phyloP scores from a whole-genome alignment of 495 filamentous ascomycete genomes.

The Aspergillus sparsus region DNA sequence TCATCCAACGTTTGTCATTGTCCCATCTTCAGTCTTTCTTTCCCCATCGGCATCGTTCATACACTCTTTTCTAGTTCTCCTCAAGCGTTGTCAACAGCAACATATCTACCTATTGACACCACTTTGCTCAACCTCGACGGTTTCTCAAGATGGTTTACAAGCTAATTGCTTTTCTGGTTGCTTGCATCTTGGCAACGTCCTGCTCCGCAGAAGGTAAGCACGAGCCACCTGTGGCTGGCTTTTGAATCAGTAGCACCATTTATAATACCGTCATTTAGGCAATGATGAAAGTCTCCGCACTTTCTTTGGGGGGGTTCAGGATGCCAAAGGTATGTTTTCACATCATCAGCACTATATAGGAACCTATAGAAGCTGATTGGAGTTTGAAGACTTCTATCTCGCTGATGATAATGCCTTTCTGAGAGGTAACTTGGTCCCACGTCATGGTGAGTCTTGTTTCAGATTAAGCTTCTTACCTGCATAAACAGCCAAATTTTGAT shows the following conservation, averaged over 20 bases:
- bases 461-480: no score
- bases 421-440: conserved; percentile 9
- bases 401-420: conserved; percentile 8
- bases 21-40: conserved; percentile 5
- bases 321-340: conserved; percentile 10
- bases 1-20: background rate
- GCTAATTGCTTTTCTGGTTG: conserved; percentile 16
- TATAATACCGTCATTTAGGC: conserved; percentile 6
- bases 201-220: conserved; percentile 20
- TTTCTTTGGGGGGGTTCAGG: background rate
- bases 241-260: background rate
- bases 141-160: conserved; percentile 8
- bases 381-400: background rate
- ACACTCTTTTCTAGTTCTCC: background rate
- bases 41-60: background rate
- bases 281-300: background rate
- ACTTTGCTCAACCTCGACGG: background rate
- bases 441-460: conserved; percentile 15
- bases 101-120: background rate
- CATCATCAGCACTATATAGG: background rate
- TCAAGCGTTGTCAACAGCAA: background rate
- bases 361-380: conserved; percentile 1
- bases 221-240: background rate
- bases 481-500: background rate
- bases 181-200: conserved; percentile 12